Evolutionary conservation across 2,329 filamentous ascomycete species (phyloP), one percentile per base, ranked within the genome.

Genomic region (Diaporthe australafricana): DNA sequence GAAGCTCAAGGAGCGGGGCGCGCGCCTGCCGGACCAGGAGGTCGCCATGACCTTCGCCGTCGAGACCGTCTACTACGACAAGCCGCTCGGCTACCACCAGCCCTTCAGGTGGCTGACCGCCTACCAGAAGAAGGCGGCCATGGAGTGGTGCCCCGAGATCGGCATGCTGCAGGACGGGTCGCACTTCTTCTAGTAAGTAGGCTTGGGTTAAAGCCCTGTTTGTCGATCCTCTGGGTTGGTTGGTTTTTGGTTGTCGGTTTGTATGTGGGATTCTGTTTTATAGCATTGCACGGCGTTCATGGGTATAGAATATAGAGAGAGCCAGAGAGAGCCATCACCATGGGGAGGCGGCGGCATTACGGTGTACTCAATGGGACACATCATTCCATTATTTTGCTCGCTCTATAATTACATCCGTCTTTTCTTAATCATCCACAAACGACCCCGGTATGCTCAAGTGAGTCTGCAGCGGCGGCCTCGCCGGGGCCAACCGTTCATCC

Each of bases 1-100:
- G 53, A 77, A 77, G 72, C 75, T 79, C 73, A 75, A 91, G 70
- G 69, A 62, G 17, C 62, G 74, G 45, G 62, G 53, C 27, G 76
- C 69, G 0, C 69, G 68, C 4, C 68, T 82, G 52, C 77, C 78
- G 2, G 63, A 30, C 12, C 60, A 52, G 25, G 73, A 78, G 4
- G 68, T 75, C 7, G 78, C 78, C 3, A 68, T 74, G 73, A 72
- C 63, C 38, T 79, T 79, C 35, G 68, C 77, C 8, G 77, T 78
- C 53, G 77, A 78, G 69, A 75, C 75, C 25, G 56, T 75, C 20
- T 77, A 75, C 55, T 75, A 76, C 47, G 71, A 75, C 47, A 73
- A 52, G 70, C 78, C 78, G 32, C 50, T 79, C 22, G 78, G 77
- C 4, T 79, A 77, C 53, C 78, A 79, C 65, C 77, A 77, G 74